These are phyloP conservation scores for Agroathelia rolfsii DNA, from an alignment of 1,284 basidiomycete genomes.

Conservation along the genomic window DNA sequence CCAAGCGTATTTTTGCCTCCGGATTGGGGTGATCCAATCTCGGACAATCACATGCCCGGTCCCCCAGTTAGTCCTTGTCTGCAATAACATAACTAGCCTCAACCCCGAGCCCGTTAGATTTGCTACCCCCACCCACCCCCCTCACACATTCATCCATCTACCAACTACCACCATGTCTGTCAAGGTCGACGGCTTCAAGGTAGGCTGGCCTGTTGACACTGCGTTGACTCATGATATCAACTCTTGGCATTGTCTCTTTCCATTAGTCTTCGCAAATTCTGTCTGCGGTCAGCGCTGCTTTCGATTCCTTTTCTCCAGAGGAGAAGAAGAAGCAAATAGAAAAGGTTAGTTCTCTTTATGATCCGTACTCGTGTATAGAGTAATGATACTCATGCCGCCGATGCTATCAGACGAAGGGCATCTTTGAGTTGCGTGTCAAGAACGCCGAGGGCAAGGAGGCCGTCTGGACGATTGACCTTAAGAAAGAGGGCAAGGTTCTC, in stretches of 20 bases:
- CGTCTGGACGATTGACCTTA: conserved; percentile 92
- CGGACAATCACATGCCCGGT: no score
- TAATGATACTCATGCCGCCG: not conserved
- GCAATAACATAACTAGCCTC: no score
- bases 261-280: conserved; percentile 65
- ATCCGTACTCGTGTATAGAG: not conserved
- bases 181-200: conserved; percentile 52
- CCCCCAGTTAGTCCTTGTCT: no score
- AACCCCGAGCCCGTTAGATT: no score
- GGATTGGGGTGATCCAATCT: no score
- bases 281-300: conserved; percentile 48
- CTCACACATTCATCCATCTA: no score
- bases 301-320: conserved; percentile 54
- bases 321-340: conserved; percentile 80
- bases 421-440: conserved; percentile 85
- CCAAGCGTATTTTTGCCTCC: no score
- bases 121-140: no score
- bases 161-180: conserved; percentile 35
- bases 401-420: conserved; percentile 67
- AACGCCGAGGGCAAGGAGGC: conserved; percentile 71
- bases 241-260: conserved; percentile 4
- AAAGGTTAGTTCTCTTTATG: conserved; percentile 45
- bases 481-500: conserved; percentile 78
- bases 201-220: conserved; percentile 15
- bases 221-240: not conserved